phyloP scores from a whole-genome alignment of 2,329 filamentous ascomycete species.

The Didymella lethalis region DNA sequence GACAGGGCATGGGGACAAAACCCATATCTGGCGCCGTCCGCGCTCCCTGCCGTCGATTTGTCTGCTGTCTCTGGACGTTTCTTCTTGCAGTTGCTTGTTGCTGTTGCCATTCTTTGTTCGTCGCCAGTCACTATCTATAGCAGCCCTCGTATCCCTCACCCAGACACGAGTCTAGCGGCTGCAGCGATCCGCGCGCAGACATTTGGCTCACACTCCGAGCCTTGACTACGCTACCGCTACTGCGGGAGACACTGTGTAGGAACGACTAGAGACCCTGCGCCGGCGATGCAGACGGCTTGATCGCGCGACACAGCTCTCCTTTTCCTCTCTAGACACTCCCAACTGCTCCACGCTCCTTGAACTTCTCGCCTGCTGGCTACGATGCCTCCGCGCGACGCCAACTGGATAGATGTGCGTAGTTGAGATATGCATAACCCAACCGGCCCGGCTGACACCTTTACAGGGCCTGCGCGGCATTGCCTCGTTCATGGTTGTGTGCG shows the following conservation, averaged over 20 bases:
- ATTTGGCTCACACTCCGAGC: background rate
- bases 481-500: slow-evolving; percentile 54
- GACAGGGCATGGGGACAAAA: slow-evolving; percentile 7
- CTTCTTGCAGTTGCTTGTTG: background rate
- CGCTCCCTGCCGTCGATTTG: slow-evolving; percentile 2
- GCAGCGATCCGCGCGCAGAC: slow-evolving; percentile 4
- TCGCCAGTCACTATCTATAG: background rate
- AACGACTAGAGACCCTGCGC: slow-evolving; percentile 12
- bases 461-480: slow-evolving; percentile 55
- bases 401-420: slow-evolving; percentile 49
- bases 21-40: slow-evolving; percentile 20
- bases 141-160: background rate
- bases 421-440: slow-evolving; percentile 30
- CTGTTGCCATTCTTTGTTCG: background rate
- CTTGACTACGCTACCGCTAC: background rate
- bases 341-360: slow-evolving; percentile 18
- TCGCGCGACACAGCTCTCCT: slow-evolving; percentile 4
- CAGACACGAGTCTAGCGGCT: slow-evolving; percentile 5
- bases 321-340: slow-evolving; percentile 21
- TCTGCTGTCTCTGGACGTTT: slow-evolving; percentile 4
- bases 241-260: background rate
- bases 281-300: slow-evolving; percentile 23
- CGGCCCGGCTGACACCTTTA: slow-evolving; percentile 33
- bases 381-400: slow-evolving; percentile 50
- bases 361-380: slow-evolving; percentile 15